Percentiles rank a stretch among this genome's conserved stretches.
These are phyloP conservation scores for Anthracocystis panici-leucophaei DNA, from an alignment of 1,284 basidiomycete genomes.

Conservation along the genomic window DNA sequence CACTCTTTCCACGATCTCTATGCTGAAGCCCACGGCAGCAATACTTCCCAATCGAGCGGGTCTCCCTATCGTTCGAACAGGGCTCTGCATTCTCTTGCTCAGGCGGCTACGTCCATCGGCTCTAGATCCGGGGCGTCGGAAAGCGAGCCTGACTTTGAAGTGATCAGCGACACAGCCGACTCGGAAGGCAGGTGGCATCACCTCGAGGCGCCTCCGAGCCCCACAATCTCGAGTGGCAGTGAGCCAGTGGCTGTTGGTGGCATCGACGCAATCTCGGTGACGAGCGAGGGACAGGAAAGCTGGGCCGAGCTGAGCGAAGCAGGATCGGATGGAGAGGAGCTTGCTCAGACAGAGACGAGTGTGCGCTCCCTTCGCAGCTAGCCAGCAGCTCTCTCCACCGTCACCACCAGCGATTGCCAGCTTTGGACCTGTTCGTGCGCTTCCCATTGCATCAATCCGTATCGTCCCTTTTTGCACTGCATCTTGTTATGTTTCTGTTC, in stretches of 20 bases:
- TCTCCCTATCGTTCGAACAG: slow-evolving; percentile 39
- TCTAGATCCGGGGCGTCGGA: slow-evolving; percentile 6
- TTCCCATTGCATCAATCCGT: not conserved
- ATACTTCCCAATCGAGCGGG: not conserved
- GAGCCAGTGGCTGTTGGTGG: slow-evolving; percentile 9
- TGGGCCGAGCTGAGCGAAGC: slow-evolving; percentile 45
- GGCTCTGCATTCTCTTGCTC: slow-evolving; percentile 12
- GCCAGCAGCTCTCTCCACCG: not conserved
- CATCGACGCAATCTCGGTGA: slow-evolving; percentile 14
- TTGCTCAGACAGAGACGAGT: slow-evolving; percentile 11
- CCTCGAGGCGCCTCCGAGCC: slow-evolving; percentile 30
- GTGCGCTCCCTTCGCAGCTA: slow-evolving; percentile 3
- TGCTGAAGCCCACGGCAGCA: slow-evolving; percentile 7
- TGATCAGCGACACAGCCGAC: slow-evolving; percentile 31
- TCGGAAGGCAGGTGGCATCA: slow-evolving; percentile 37
- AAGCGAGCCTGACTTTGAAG: slow-evolving; percentile 43
- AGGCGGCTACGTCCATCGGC: slow-evolving; percentile 1
- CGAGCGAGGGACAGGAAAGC: slow-evolving; percentile 42
- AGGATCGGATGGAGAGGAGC: slow-evolving; percentile 23
- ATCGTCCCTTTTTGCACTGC: not conserved
- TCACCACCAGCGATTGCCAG: not conserved
- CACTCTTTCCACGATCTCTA: slow-evolving; percentile 20
- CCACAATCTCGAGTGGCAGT: slow-evolving; percentile 38
- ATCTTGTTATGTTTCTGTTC: slow-evolving; percentile 1
- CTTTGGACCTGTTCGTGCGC: not conserved